Evolutionary conservation across 2,329 filamentous ascomycete species (phyloP).

Genomic region (Penicillium sp.): DNA sequence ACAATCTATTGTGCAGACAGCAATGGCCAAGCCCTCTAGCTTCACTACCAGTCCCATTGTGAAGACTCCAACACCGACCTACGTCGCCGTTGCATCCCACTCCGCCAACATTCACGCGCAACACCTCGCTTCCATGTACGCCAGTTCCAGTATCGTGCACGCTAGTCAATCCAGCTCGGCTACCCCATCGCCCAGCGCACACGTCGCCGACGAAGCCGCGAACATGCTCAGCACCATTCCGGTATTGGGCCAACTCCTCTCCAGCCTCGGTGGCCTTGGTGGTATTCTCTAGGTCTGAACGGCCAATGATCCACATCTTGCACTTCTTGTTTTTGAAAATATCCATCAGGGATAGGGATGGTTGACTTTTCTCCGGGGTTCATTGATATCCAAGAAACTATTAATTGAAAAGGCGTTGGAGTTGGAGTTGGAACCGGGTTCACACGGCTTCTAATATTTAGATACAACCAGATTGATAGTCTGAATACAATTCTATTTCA

Average conservation of each 20-base stretch:
- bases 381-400: constrained; percentile 22
- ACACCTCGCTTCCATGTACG: constrained; percentile 3
- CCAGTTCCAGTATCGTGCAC: background rate
- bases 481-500: constrained; percentile 7
- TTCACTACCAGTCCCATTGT: background rate
- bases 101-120: constrained; percentile 5
- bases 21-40: background rate
- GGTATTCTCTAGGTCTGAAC: background rate
- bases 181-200: constrained; percentile 13
- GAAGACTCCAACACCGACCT: background rate
- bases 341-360: constrained; percentile 7
- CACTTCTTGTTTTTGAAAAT: constrained; percentile 12
- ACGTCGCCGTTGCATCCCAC: background rate
- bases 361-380: constrained; percentile 8
- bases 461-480: constrained; percentile 6
- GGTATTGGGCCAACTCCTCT: constrained; percentile 7
- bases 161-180: constrained; percentile 12
- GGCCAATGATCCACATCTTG: background rate
- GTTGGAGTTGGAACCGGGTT: background rate
- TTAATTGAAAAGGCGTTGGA: constrained; percentile 14
- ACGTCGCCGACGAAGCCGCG: background rate
- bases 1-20: background rate
- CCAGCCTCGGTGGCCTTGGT: background rate
- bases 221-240: background rate
- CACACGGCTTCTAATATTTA: constrained; percentile 2